A percentile compares a stretch with the other conserved stretches of the same genome.
Evolutionary conservation across 257 asterid genomes (phyloP).

Genomic region (Gardenia jasminoides): DNA sequence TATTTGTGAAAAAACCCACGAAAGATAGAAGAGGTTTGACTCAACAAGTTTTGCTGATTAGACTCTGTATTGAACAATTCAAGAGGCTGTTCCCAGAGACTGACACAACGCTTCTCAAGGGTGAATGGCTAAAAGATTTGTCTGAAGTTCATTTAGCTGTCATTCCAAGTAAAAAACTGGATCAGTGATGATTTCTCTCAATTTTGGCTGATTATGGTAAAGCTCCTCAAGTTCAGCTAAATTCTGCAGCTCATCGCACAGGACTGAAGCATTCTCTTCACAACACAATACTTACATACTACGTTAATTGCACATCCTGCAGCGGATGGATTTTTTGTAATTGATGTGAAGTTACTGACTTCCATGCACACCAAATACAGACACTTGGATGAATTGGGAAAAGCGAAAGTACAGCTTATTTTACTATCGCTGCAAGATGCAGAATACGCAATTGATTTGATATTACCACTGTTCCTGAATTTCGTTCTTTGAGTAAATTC

Average conservation of each 20-base stretch:
- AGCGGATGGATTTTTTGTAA: constrained; percentile 10
- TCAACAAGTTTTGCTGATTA: not conserved
- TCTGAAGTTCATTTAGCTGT: not conserved
- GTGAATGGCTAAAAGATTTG: not conserved
- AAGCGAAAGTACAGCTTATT: not conserved
- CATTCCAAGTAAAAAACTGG: constrained; percentile 4
- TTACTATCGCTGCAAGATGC: not conserved
- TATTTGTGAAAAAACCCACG: constrained; percentile 63
- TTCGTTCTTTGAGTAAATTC: not conserved
- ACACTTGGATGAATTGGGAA: not conserved
- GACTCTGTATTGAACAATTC: not conserved
- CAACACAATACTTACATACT: not conserved
- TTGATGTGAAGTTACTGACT: not conserved
- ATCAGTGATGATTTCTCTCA: not conserved
- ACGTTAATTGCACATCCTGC: not conserved
- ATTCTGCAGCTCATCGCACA: not conserved
- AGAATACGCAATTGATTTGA: not conserved
- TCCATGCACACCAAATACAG: constrained; percentile 1
- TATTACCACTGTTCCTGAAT: not conserved
- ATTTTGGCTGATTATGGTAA: not conserved
- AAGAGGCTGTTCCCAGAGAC: not conserved
- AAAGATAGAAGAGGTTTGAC: constrained; percentile 19
- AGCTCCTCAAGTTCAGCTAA: constrained; percentile 4
- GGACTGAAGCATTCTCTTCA: constrained; percentile 1
- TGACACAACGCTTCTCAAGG: not conserved